Evolutionary conservation across 306 rosid species (phyloP).

Genomic region (Trifolium subterraneum): DNA sequence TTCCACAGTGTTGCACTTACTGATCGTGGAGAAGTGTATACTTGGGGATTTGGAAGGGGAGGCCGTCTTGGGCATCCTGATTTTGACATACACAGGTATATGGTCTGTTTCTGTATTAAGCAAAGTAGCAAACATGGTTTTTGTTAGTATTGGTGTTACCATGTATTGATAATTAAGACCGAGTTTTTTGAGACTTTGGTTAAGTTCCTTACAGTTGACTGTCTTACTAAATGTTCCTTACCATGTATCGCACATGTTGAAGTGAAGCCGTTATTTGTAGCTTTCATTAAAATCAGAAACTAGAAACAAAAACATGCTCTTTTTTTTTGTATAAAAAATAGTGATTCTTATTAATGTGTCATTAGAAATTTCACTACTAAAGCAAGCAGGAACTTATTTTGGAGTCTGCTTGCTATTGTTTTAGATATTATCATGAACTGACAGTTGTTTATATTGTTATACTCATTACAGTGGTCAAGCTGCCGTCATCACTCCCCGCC

Average conservation of each 20-base stretch:
- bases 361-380: too few species aligned
- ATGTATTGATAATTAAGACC: constrained; percentile 6
- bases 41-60: constrained; percentile 99
- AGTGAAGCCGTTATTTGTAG: too few species aligned
- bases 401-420: too few species aligned
- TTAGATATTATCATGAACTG: too few species aligned
- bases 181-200: constrained; percentile 22
- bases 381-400: too few species aligned
- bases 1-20: constrained; percentile 94
- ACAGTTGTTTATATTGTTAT: constrained; percentile 41
- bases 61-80: constrained; percentile 99
- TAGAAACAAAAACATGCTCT: too few species aligned
- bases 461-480: constrained; percentile 91
- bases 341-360: too few species aligned
- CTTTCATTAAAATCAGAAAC: too few species aligned
- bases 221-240: not conserved
- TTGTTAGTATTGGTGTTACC: constrained; percentile 31
- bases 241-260: too few species aligned
- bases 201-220: constrained; percentile 6
- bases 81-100: constrained; percentile 95
- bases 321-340: too few species aligned
- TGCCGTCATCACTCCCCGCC: constrained; percentile 98
- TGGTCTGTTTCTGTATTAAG: constrained; percentile 22
- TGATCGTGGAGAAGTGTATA: constrained; percentile 76
- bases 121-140: not conserved